Evolutionary conservation across 1,284 basidiomycete species (phyloP).

Genomic region (Macrocystidia cucumis): DNA sequence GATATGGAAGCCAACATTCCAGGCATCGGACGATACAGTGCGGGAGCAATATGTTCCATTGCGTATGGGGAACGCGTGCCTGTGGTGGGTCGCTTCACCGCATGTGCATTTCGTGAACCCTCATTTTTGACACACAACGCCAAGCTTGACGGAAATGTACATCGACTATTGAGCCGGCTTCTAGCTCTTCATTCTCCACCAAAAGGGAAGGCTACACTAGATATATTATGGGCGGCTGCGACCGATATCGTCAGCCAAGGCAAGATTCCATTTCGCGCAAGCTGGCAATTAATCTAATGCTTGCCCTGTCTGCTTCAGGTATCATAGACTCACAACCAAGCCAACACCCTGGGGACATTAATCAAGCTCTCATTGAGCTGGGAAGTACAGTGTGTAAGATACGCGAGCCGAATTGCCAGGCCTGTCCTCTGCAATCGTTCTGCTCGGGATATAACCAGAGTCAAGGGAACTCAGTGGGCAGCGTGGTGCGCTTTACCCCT

Average conservation of each 20-base stretch:
- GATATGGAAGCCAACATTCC: slow-evolving; percentile 83
- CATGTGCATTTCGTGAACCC: slow-evolving; percentile 1
- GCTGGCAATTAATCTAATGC: too few species aligned
- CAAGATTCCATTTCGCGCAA: too few species aligned
- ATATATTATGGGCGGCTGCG: slow-evolving; percentile 80
- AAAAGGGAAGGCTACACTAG: slow-evolving; percentile 70
- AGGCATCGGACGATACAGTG: slow-evolving; percentile 88
- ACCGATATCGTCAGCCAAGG: slow-evolving; percentile 48
- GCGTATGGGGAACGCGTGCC: slow-evolving; percentile 81
- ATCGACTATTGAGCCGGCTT: slow-evolving; percentile 74
- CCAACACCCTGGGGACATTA: slow-evolving; percentile 72
- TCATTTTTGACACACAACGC: slow-evolving; percentile 2
- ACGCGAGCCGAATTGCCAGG: slow-evolving; percentile 63
- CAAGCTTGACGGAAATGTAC: slow-evolving; percentile 89
- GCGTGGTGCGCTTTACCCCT: too few species aligned
- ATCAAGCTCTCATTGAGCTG: slow-evolving; percentile 84
- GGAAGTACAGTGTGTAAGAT: slow-evolving; percentile 90
- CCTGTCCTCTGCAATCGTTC: slow-evolving; percentile 63
- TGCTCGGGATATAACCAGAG: slow-evolving; percentile 53
- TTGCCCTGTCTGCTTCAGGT: too few species aligned
- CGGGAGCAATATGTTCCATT: slow-evolving; percentile 86
- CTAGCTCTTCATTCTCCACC: slow-evolving; percentile 78
- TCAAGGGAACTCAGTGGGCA: background rate
- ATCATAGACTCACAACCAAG: too few species aligned
- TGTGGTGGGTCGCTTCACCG: slow-evolving; percentile 50